Percentiles rank a stretch among this genome's conserved stretches.
Conservation (phyloP, 2,329 filamentous ascomycete species). For the Trematosphaeria pertusa region DNA sequence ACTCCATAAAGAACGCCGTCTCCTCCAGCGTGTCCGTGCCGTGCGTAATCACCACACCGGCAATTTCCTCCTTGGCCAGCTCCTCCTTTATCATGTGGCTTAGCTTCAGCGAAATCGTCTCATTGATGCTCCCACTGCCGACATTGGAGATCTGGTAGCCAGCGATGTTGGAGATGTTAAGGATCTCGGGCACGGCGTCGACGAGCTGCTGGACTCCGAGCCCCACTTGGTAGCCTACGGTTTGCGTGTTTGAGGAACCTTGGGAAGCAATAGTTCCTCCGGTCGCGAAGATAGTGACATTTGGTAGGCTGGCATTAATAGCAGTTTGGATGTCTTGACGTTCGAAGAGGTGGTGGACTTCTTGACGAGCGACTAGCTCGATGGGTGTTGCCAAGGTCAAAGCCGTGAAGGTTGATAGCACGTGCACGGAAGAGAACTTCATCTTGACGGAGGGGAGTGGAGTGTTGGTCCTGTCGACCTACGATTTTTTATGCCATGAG, state of each 20-base stretch:
- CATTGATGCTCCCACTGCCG: constrained; percentile 51
- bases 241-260: constrained; percentile 58
- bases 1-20: constrained; percentile 68
- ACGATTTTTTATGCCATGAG: no score
- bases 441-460: constrained; percentile 26
- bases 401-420: constrained; percentile 28
- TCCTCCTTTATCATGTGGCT: constrained; percentile 58
- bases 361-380: constrained; percentile 17
- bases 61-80: constrained; percentile 52
- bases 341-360: constrained; percentile 29
- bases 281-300: constrained; percentile 64
- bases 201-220: constrained; percentile 61
- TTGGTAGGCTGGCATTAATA: constrained; percentile 58
- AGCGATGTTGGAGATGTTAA: constrained; percentile 61
- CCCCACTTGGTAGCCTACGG: constrained; percentile 61
- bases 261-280: constrained; percentile 67
- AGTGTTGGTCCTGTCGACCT: no score
- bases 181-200: constrained; percentile 62
- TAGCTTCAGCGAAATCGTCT: constrained; percentile 57
- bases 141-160: constrained; percentile 55
- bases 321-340: constrained; percentile 41
- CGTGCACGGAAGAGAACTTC: constrained; percentile 22
- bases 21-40: constrained; percentile 72
- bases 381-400: constrained; percentile 31
- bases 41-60: constrained; percentile 66